Evolutionary conservation across 305 asterid species (phyloP).

Genomic region (Coffea humblotiana): DNA sequence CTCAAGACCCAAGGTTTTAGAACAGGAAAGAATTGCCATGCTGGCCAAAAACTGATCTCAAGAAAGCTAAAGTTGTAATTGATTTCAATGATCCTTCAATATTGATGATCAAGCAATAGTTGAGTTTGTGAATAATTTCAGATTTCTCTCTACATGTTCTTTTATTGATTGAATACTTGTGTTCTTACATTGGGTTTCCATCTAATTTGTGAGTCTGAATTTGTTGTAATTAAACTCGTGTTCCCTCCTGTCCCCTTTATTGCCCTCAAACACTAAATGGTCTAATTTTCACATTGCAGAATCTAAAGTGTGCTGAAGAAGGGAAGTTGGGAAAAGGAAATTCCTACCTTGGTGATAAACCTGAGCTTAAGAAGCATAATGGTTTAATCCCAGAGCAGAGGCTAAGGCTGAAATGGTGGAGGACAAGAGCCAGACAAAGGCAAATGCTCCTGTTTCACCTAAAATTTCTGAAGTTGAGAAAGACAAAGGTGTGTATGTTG

Average conservation of each 20-base stretch:
- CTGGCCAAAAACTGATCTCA: not conserved
- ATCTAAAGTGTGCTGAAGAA: not conserved
- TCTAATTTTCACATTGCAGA: not conserved
- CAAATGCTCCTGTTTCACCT: not conserved
- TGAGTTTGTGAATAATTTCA: not conserved
- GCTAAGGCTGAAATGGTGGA: constrained; percentile 16
- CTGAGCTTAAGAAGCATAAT: too few relatives aligned
- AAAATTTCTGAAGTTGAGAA: constrained; percentile 14
- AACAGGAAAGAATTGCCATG: not conserved
- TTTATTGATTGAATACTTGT: not conserved
- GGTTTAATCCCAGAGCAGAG: too few relatives aligned
- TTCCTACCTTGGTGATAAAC: too few relatives aligned
- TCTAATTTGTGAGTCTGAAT: not conserved
- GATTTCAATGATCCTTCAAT: too few relatives aligned
- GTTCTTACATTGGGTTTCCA: not conserved
- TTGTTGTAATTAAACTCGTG: not conserved
- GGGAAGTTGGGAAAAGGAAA: not conserved
- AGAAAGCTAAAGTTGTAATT: too few relatives aligned
- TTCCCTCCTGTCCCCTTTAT: not conserved
- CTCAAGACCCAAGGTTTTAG: not conserved
- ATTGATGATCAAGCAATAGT: not conserved
- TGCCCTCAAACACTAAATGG: not conserved
- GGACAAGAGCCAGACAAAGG: constrained; percentile 22
- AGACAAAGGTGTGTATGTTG: constrained; percentile 55
- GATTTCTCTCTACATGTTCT: not conserved